Evolutionary conservation across 106 monocot genomes (phyloP).

Genomic region (Dendrobium catenatum): DNA sequence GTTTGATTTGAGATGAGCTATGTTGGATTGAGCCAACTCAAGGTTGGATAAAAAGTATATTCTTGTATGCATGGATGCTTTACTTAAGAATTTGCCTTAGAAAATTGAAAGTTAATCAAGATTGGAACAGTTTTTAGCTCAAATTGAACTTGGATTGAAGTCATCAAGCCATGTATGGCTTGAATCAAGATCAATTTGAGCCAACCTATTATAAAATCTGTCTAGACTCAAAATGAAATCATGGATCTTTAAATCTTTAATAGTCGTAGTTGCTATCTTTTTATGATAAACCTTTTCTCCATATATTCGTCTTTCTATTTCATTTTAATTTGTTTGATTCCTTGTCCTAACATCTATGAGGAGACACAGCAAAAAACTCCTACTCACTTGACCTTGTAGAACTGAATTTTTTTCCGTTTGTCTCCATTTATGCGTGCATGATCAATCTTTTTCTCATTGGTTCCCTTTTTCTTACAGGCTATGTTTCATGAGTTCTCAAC

Average conservation of each 20-base stretch:
- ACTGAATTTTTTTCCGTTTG: no score
- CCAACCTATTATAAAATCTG: not conserved
- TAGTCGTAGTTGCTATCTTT: not conserved
- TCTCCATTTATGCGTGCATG: no score
- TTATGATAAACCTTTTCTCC: not conserved
- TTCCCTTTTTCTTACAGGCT: conserved; percentile 28
- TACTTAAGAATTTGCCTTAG: no score
- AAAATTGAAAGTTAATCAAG: no score
- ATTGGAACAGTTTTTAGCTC: no score
- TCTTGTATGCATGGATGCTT: no score
- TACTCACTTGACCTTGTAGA: no score
- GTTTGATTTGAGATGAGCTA: not conserved
- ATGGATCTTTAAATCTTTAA: not conserved
- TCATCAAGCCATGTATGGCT: not conserved
- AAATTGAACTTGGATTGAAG: no score
- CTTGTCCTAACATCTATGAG: not conserved
- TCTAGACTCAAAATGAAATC: not conserved
- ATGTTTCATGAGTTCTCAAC: conserved; percentile 87
- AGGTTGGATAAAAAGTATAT: no score
- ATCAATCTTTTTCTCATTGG: no score
- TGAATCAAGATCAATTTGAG: not conserved
- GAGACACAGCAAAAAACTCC: not conserved
- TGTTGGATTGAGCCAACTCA: no score
- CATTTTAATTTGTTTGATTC: not conserved
- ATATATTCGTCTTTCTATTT: not conserved